Evolutionary conservation across 805 yeast genomes (phyloP).

Genomic region (Cyberlindnera japonica): DNA sequence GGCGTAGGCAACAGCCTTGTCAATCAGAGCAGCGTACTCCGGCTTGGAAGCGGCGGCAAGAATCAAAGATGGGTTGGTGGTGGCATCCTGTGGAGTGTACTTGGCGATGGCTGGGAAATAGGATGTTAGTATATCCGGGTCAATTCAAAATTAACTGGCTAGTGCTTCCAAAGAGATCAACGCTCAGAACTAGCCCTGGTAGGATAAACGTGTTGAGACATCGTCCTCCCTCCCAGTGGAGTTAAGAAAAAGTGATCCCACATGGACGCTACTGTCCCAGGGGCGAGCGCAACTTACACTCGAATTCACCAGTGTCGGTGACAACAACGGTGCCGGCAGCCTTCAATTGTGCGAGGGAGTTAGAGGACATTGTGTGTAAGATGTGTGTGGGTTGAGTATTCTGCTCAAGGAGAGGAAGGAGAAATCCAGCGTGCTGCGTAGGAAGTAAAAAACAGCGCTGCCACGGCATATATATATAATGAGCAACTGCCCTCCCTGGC

Average conservation of each 20-base stretch:
- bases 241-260: neutral
- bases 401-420: neutral
- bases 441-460: neutral
- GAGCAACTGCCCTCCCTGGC: slow-evolving; percentile 6
- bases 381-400: neutral
- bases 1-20: slow-evolving; percentile 85
- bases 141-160: neutral
- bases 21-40: slow-evolving; percentile 85
- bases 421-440: neutral
- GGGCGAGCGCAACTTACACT: slow-evolving; percentile 35
- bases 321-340: slow-evolving; percentile 95
- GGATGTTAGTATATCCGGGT: slow-evolving; percentile 1
- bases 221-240: too few species aligned
- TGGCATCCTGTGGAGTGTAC: slow-evolving; percentile 98
- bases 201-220: too few species aligned
- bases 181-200: too few species aligned
- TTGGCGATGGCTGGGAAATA: slow-evolving; percentile 68
- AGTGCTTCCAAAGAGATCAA: too few species aligned
- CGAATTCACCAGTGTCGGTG: slow-evolving; percentile 99
- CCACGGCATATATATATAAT: neutral
- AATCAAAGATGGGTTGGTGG: slow-evolving; percentile 97
- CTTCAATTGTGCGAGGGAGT: slow-evolving; percentile 88
- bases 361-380: slow-evolving; percentile 35
- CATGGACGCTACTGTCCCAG: neutral
- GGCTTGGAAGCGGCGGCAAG: slow-evolving; percentile 92